Conservation (phyloP, 1,284 basidiomycete genomes). For the Anthracocystis setariae region DNA sequence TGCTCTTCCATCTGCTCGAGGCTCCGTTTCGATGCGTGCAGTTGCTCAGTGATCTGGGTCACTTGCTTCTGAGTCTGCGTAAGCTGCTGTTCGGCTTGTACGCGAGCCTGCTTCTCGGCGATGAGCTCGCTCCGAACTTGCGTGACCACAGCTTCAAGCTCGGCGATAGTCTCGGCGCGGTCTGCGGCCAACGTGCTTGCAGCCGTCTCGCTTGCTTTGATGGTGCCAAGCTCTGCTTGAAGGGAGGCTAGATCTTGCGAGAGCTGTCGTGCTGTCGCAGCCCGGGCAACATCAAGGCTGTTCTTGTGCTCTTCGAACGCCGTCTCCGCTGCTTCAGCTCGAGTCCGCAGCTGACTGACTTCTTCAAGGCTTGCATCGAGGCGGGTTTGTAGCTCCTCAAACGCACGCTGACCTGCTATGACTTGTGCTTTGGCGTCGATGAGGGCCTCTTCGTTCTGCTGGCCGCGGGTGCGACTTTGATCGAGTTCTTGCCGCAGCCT, state of each 20-base stretch:
- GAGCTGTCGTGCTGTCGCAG: constrained; percentile 10
- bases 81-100: constrained; percentile 1
- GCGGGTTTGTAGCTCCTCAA: constrained; percentile 25
- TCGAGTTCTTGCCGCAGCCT: constrained; percentile 17
- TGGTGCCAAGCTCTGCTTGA: constrained; percentile 13
- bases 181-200: constrained; percentile 11
- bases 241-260: constrained; percentile 23
- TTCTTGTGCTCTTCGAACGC: constrained; percentile 23
- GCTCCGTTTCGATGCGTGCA: constrained; percentile 2
- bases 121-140: constrained; percentile 11
- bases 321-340: constrained; percentile 29
- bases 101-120: constrained; percentile 7
- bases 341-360: constrained; percentile 10
- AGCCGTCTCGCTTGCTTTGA: constrained; percentile 1
- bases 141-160: constrained; percentile 19
- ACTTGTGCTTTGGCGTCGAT: constrained; percentile 33
- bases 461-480: constrained; percentile 24
- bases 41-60: background rate
- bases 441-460: constrained; percentile 29
- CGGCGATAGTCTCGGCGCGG: constrained; percentile 15
- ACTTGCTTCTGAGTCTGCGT: background rate
- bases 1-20: background rate
- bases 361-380: constrained; percentile 18
- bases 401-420: constrained; percentile 21
- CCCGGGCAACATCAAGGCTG: constrained; percentile 10